Conservation (phyloP, 257 asterid species). For the Cruciata laevipes region DNA sequence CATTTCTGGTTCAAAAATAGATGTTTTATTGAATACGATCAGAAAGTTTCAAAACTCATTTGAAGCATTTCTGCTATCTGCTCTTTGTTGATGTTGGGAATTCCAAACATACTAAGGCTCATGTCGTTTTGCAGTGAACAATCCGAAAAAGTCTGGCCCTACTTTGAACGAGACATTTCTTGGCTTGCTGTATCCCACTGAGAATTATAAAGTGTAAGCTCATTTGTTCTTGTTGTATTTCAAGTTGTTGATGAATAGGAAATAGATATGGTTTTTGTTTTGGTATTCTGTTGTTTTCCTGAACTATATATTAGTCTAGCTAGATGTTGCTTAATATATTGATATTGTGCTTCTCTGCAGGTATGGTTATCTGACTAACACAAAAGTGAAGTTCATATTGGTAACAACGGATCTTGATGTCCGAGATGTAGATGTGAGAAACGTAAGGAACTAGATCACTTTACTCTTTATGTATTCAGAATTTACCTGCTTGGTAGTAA, state of each 20-base stretch:
- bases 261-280: not conserved
- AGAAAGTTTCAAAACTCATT: not conserved
- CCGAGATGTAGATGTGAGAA: constrained; percentile 87
- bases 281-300: not conserved
- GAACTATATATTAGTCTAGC: not conserved
- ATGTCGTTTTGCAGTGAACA: constrained; percentile 65
- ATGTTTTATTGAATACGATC: not conserved
- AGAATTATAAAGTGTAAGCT: constrained; percentile 95
- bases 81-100: not conserved
- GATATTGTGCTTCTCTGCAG: constrained; percentile 32
- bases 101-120: not conserved
- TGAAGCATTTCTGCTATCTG: not conserved
- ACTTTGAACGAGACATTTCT: constrained; percentile 89
- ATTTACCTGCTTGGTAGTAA: not conserved
- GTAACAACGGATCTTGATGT: constrained; percentile 97
- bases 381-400: constrained; percentile 94
- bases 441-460: constrained; percentile 44
- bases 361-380: constrained; percentile 93
- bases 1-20: not conserved
- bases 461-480: not conserved
- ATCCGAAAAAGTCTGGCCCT: constrained; percentile 91
- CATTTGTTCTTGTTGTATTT: not conserved
- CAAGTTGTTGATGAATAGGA: not conserved
- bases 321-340: not conserved
- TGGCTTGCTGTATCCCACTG: constrained; percentile 94